Percentiles rank a stretch among this genome's conserved stretches.
Conservation (phyloP, 805 yeast species). For the Schizosaccharomyces osmophilus region DNA sequence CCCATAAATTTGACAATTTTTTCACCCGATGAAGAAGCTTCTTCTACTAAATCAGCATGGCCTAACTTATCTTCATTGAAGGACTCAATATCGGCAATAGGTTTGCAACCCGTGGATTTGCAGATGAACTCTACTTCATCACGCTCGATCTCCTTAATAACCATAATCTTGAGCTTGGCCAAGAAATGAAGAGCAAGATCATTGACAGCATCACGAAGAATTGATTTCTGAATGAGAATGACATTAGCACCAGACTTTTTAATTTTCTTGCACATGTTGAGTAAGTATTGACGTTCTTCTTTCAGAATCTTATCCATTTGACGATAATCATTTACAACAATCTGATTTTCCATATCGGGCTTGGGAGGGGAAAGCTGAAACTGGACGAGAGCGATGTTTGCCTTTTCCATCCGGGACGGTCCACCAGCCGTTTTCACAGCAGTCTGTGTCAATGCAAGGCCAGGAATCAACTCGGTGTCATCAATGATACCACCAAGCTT, state of each 20-base stretch:
- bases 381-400: conserved; percentile 69
- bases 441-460: conserved; percentile 78
- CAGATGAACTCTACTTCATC: conserved; percentile 85
- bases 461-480: conserved; percentile 78
- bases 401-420: conserved; percentile 83
- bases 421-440: conserved; percentile 84
- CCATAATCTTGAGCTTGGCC: conserved; percentile 79
- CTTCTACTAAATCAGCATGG: conserved; percentile 76
- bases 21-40: conserved; percentile 72
- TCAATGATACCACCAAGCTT: conserved; percentile 95
- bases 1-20: conserved; percentile 72
- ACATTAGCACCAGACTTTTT: conserved; percentile 94
- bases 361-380: conserved; percentile 91
- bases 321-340: conserved; percentile 90
- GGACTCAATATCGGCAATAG: conserved; percentile 83
- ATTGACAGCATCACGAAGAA: conserved; percentile 79
- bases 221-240: conserved; percentile 71
- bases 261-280: conserved; percentile 85
- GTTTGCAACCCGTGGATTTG: conserved; percentile 57
- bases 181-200: conserved; percentile 85
- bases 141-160: conserved; percentile 81
- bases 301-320: conserved; percentile 97
- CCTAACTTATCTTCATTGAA: conserved; percentile 88
- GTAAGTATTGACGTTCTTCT: conserved; percentile 86
- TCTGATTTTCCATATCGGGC: conserved; percentile 93